Conservation (phyloP, 2,329 filamentous ascomycete genomes). For the Fusarium xyrophilum region DNA sequence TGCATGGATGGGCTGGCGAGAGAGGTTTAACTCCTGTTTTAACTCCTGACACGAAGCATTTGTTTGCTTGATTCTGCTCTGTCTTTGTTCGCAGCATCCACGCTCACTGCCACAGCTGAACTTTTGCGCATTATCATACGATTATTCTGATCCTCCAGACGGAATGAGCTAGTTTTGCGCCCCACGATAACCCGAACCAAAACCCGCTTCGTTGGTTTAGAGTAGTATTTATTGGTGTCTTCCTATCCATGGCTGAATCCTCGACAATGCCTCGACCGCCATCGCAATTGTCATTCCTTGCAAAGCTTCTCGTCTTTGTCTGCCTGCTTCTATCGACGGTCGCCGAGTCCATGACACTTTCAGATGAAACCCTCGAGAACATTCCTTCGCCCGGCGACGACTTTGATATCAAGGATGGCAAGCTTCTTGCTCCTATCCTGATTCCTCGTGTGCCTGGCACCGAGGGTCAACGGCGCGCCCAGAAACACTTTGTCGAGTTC, state of each 20-base stretch:
- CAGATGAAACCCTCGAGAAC: constrained; percentile 73
- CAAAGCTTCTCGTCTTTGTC: constrained; percentile 30
- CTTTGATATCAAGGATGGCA: constrained; percentile 79
- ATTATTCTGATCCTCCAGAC: constrained; percentile 17
- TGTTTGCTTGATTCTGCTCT: constrained; percentile 8
- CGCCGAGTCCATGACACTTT: constrained; percentile 62
- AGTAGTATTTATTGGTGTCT: constrained; percentile 29
- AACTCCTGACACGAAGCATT: constrained; percentile 25
- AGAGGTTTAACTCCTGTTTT: constrained; percentile 29
- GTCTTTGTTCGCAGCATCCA: constrained; percentile 10
- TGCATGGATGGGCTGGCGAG: constrained; percentile 25
- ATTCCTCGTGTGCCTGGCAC: constrained; percentile 89
- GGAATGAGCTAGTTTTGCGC: constrained; percentile 35
- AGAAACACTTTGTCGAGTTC: constrained; percentile 84
- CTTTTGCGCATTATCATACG: background rate
- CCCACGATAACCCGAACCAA: constrained; percentile 31
- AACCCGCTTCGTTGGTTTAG: constrained; percentile 29
- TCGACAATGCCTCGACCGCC: constrained; percentile 29
- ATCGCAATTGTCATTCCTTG: constrained; percentile 24
- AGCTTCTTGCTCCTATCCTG: constrained; percentile 84
- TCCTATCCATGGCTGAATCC: constrained; percentile 25
- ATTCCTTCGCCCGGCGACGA: constrained; percentile 76
- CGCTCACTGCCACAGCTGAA: background rate
- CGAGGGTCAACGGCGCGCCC: constrained; percentile 72
- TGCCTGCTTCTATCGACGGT: constrained; percentile 38